These are phyloP conservation scores for Streptanthus diversifolius DNA, from an alignment of 345 rosid species.

Conservation along the genomic window DNA sequence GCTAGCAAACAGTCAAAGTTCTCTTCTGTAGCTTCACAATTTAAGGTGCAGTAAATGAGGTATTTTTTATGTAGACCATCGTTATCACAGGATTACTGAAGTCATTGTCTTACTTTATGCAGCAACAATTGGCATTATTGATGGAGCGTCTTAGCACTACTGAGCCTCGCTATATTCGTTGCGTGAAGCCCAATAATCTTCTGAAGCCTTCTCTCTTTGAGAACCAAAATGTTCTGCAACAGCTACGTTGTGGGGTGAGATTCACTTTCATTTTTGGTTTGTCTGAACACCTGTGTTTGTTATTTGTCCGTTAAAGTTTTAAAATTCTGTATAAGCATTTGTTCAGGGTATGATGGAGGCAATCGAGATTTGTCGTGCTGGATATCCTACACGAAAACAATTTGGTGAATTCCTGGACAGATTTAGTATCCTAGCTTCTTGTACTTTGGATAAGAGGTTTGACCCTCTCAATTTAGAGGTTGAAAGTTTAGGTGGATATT, in stretches of 20 bases:
- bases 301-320: background rate
- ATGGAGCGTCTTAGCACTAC: slow-evolving; percentile 87
- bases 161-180: slow-evolving; percentile 95
- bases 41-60: slow-evolving; percentile 56
- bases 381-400: slow-evolving; percentile 77
- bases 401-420: slow-evolving; percentile 85
- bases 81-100: slow-evolving; percentile 5
- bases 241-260: slow-evolving; percentile 94
- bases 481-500: background rate
- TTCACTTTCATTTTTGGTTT: slow-evolving; percentile 19
- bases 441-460: slow-evolving; percentile 70
- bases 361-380: slow-evolving; percentile 91
- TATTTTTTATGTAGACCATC: background rate
- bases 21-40: slow-evolving; percentile 92
- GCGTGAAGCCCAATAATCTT: slow-evolving; percentile 95
- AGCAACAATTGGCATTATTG: slow-evolving; percentile 84
- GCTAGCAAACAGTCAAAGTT: slow-evolving; percentile 76
- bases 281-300: background rate
- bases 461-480: slow-evolving; percentile 13
- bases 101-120: slow-evolving; percentile 33
- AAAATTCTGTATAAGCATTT: background rate
- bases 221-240: slow-evolving; percentile 79
- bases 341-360: slow-evolving; percentile 96
- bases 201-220: slow-evolving; percentile 90
- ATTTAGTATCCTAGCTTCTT: slow-evolving; percentile 77